Base-by-base conservation (phyloP, 805 yeast species). In the Pichia eremophila region DNA sequence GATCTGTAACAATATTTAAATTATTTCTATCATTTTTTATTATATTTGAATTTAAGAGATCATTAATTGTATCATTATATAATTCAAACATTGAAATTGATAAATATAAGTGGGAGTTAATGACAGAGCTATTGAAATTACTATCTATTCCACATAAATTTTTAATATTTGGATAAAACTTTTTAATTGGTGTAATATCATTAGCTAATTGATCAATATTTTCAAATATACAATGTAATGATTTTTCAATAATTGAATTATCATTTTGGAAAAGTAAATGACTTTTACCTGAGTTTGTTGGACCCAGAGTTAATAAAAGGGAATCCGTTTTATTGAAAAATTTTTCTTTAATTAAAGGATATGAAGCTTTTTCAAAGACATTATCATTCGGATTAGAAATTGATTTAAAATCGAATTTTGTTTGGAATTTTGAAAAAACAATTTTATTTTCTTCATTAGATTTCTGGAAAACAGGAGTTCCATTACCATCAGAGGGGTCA, bases 11-110 rank as follows among this genome's bases (percentile, higher is more conserved):
- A 17, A 78, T 67, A 44, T 69, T 77, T 34, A 68, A 57, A 4
- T 68, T 60, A 15, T 64, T 61, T 41, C 58, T 62, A 11, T 52
- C 34, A 29, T 11, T 5, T 11, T 17, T 19, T 29, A 29, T 49
- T 39, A 53, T 29, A 19, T 41, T 48, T 28, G 29, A 38, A 5
- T 36, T 27, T 8, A 71, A 55, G 31, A 73, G 53, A 54, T 73
- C 77, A 42, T 64, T 62, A 19, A 70, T 63, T 22, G 67, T 56
- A 52, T 77, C 80, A 52, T 74, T 74, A 52, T 74, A 71, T 22
- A 78, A 64, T 54, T 78, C 81, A 57, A 73, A 74, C 65, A 75
- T 71, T 5, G 79, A 72, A n/a, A 78, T 27, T 2, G 77, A 70
- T 19, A 77, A 19, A 37, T 44, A 27, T 1, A 14, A n/a, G 6